Evolutionary conservation across 495 filamentous ascomycete genomes (phyloP).

Genomic region (Penicillium bovifimosum): DNA sequence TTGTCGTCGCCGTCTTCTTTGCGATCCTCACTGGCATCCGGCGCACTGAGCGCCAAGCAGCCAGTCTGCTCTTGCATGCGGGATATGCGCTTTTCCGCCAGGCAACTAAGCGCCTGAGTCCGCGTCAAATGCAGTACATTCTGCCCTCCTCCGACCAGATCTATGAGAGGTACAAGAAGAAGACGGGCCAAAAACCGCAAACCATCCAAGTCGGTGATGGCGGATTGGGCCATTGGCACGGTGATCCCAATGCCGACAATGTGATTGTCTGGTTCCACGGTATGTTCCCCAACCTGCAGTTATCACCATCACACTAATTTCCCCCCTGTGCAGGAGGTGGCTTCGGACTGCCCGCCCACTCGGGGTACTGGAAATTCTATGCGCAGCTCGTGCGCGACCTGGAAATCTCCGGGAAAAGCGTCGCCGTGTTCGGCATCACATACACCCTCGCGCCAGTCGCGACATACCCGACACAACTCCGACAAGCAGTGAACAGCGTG

Average conservation of each 20-base stretch:
- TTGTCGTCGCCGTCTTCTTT: constrained; percentile 27
- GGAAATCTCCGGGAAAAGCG: constrained; percentile 31
- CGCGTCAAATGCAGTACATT: constrained; percentile 32
- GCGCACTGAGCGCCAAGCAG: constrained; percentile 32
- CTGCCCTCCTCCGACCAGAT: constrained; percentile 40
- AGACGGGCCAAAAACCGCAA: constrained; percentile 36
- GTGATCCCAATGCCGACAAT: constrained; percentile 46
- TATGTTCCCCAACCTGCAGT: constrained; percentile 15
- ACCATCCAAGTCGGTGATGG: constrained; percentile 48
- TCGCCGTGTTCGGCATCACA: constrained; percentile 48
- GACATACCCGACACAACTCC: constrained; percentile 56
- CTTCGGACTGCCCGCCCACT: constrained; percentile 46
- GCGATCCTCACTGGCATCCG: constrained; percentile 30
- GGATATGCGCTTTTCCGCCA: constrained; percentile 38
- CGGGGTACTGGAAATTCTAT: constrained; percentile 50
- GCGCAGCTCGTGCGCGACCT: constrained; percentile 35
- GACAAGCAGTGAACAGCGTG: constrained; percentile 49
- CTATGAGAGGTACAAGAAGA: constrained; percentile 44
- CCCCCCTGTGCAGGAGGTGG: constrained; percentile 49
- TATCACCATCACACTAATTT: not conserved
- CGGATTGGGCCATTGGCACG: constrained; percentile 56
- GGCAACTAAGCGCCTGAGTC: constrained; percentile 26
- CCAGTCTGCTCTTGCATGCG: constrained; percentile 32
- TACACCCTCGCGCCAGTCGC: constrained; percentile 56
- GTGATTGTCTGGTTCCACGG: constrained; percentile 57